Evolutionary conservation across 2,329 filamentous ascomycete genomes (phyloP).

Genomic region (Mycosphaerella sp.): DNA sequence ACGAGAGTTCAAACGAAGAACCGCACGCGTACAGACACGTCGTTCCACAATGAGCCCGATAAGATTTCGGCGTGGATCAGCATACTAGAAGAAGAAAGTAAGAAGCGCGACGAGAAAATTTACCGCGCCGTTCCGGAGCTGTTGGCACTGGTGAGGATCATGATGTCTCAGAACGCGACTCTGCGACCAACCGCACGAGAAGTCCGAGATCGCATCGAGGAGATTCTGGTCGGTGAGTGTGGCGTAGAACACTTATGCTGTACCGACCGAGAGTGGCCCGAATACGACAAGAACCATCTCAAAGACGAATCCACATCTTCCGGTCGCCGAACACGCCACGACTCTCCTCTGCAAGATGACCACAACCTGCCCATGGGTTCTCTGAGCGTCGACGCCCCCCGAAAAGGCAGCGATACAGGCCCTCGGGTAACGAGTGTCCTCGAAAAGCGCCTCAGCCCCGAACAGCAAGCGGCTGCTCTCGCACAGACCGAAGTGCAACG

Average conservation of each 20-base stretch:
- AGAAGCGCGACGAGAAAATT: slow-evolving; percentile 27
- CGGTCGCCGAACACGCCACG: slow-evolving; percentile 5
- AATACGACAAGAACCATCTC: slow-evolving; percentile 4
- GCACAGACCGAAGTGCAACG: slow-evolving; percentile 1
- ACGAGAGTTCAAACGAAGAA: slow-evolving; percentile 45
- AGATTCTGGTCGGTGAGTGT: slow-evolving; percentile 26
- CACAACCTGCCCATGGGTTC: slow-evolving; percentile 17
- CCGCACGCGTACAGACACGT: slow-evolving; percentile 49
- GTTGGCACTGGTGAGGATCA: slow-evolving; percentile 37
- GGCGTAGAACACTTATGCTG: slow-evolving; percentile 30
- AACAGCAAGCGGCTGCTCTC: background rate
- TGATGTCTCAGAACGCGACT: slow-evolving; percentile 38
- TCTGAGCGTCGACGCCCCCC: slow-evolving; percentile 6
- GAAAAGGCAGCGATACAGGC: slow-evolving; percentile 12
- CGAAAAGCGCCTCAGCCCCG: slow-evolving; percentile 3
- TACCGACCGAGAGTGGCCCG: slow-evolving; percentile 25
- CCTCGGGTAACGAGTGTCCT: slow-evolving; percentile 5
- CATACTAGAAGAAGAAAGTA: slow-evolving; percentile 32
- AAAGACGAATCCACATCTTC: slow-evolving; percentile 7
- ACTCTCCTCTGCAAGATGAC: slow-evolving; percentile 9
- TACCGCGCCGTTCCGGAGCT: slow-evolving; percentile 38
- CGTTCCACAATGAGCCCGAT: slow-evolving; percentile 64
- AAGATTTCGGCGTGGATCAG: slow-evolving; percentile 66
- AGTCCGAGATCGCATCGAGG: slow-evolving; percentile 36
- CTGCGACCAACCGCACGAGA: slow-evolving; percentile 38